These are phyloP conservation scores for Naumovozyma baii DNA, from an alignment of 805 yeast species.

Conservation along the genomic window DNA sequence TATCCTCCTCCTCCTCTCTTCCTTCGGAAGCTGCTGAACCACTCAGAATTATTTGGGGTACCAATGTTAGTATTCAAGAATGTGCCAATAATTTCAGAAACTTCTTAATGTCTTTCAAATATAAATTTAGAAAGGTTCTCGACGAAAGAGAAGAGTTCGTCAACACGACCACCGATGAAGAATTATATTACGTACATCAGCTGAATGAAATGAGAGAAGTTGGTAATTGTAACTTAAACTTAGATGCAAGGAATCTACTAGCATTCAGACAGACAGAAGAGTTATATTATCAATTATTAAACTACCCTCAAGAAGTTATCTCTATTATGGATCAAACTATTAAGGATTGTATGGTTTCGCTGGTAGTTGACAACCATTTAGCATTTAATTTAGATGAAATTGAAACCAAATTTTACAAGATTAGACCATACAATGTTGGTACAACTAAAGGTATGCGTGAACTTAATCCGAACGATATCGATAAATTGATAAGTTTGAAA, in stretches of 20 bases:
- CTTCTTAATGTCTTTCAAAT: conserved; percentile 75
- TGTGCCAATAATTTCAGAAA: conserved; percentile 70
- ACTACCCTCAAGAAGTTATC: conserved; percentile 92
- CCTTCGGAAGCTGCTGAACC: conserved; percentile 52
- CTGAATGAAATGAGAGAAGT: conserved; percentile 65
- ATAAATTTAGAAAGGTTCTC: conserved; percentile 53
- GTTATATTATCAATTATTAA: conserved; percentile 73
- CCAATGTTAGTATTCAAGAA: conserved; percentile 88
- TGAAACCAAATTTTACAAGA: conserved; percentile 74
- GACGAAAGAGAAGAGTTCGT: conserved; percentile 30
- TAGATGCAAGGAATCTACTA: conserved; percentile 73
- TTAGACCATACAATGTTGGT: conserved; percentile 79
- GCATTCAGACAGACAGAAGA: conserved; percentile 69
- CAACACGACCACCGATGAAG: conserved; percentile 52
- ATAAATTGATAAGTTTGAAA: conserved; percentile 80
- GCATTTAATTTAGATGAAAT: conserved; percentile 53
- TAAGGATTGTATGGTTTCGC: conserved; percentile 76
- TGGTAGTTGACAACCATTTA: conserved; percentile 46
- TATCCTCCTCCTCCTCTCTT: conserved; percentile 23
- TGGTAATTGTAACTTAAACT: conserved; percentile 72
- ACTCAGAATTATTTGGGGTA: conserved; percentile 94
- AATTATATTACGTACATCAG: conserved; percentile 61
- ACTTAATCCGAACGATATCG: conserved; percentile 87
- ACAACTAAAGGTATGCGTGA: conserved; percentile 78
- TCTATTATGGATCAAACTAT: conserved; percentile 97